Percentiles rank a stretch among this genome's conserved stretches.
phyloP scores from a whole-genome alignment of 75 land plant genomes.

The Selaginella tamariscina region DNA sequence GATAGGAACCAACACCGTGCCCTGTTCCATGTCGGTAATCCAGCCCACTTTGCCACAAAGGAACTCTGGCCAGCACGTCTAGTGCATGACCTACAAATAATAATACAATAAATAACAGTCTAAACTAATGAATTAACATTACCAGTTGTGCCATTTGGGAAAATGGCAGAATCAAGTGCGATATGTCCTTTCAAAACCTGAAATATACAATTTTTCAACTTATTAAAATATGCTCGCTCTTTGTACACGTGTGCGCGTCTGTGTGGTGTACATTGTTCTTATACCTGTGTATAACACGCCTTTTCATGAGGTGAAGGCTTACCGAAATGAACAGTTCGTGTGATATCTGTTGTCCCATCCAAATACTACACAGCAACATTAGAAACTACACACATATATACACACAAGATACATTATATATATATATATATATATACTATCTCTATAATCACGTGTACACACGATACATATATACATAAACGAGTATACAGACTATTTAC shows the following conservation, averaged over 20 bases:
- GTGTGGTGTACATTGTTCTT: too few species aligned
- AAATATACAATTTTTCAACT: background rate
- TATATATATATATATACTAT: too few species aligned
- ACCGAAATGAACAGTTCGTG: conserved; percentile 96
- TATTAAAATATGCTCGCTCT: too few species aligned
- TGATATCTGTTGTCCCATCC: conserved; percentile 99
- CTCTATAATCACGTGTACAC: background rate
- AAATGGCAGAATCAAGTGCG: conserved; percentile 69
- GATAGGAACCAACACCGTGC: conserved; percentile 92
- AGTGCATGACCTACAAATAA: conserved; percentile 58
- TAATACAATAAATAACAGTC: background rate
- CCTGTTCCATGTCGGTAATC: conserved; percentile 99
- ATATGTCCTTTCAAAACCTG: conserved; percentile 98
- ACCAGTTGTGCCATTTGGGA: conserved; percentile 97
- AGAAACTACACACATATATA: background rate
- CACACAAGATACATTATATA: too few species aligned
- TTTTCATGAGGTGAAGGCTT: conserved; percentile 89
- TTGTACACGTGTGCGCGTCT: too few species aligned
- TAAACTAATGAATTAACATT: background rate
- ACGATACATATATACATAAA: background rate
- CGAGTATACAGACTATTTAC: conserved; percentile 24
- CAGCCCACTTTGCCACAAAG: conserved; percentile 87
- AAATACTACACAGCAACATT: conserved; percentile 85
- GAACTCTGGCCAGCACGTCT: conserved; percentile 86
- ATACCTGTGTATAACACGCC: conserved; percentile 88